Conservation (phyloP, 768 basidiomycete genomes). For the Naganishia kalamii region DNA sequence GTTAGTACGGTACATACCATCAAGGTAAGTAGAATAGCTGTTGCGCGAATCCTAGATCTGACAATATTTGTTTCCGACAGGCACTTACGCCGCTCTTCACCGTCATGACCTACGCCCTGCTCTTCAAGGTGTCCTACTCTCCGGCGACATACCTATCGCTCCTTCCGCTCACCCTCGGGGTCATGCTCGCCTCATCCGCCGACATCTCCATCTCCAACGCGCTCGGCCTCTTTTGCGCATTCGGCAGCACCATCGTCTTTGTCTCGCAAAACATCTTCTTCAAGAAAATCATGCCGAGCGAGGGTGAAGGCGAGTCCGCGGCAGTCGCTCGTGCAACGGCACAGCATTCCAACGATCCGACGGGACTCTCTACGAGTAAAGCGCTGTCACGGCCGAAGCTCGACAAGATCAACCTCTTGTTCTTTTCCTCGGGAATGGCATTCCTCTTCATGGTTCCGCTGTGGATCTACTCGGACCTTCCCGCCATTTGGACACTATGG, state of each 20-base stretch:
- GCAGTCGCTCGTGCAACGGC: conserved; percentile 3
- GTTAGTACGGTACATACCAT: conserved; percentile 98
- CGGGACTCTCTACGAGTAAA: neutral
- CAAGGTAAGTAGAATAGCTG: conserved; percentile 59
- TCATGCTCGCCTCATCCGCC: conserved; percentile 95
- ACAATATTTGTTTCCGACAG: conserved; percentile 49
- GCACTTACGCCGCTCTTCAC: conserved; percentile 95
- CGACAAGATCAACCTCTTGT: conserved; percentile 91
- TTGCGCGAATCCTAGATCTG: neutral
- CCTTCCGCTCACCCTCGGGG: conserved; percentile 87
- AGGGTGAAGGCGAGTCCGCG: conserved; percentile 30
- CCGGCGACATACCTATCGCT: conserved; percentile 84
- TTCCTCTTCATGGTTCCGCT: conserved; percentile 94
- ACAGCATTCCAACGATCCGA: conserved; percentile 11
- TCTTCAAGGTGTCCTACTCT: conserved; percentile 92
- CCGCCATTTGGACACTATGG: conserved; percentile 55
- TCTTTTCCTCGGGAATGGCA: conserved; percentile 90
- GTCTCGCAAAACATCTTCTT: conserved; percentile 98
- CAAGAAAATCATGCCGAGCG: conserved; percentile 89
- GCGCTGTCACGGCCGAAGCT: conserved; percentile 57
- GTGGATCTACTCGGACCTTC: conserved; percentile 84
- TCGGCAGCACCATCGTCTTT: conserved; percentile 93
- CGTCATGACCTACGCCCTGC: conserved; percentile 84
- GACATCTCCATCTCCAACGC: conserved; percentile 81
- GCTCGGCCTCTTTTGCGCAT: conserved; percentile 84